phyloP scores from a whole-genome alignment of 139 green algal species.

The Tetradesmus lagerheimii region DNA sequence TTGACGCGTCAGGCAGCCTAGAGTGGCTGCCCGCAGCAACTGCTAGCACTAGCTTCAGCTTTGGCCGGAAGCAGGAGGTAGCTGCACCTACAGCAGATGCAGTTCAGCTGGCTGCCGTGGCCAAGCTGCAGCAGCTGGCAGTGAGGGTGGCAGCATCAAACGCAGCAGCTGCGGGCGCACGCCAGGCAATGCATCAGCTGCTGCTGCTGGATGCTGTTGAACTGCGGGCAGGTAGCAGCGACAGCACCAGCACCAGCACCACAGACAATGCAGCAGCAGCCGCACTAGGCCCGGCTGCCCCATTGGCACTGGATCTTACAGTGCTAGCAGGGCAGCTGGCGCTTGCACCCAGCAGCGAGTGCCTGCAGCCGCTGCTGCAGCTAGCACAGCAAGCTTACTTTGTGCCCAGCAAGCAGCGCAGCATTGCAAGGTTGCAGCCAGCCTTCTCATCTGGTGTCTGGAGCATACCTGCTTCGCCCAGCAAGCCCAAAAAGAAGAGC shows the following conservation, averaged over 20 bases:
- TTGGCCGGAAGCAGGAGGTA: neutral
- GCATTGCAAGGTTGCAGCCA: neutral
- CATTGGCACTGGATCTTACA: neutral
- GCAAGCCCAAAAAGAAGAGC: neutral
- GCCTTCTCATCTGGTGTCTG: neutral
- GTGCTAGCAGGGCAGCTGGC: neutral
- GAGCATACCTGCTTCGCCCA: neutral
- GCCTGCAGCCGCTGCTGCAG: neutral
- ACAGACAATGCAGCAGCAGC: neutral
- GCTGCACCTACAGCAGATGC: neutral
- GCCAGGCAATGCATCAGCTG: conserved; percentile 29
- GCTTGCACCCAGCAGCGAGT: neutral
- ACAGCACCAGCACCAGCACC: neutral
- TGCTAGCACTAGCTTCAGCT: neutral
- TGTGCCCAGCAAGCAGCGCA: neutral
- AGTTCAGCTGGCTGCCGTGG: neutral
- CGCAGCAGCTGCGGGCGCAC: neutral
- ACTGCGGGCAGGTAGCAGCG: neutral
- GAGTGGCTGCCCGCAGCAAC: neutral
- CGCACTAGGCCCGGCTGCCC: conserved; percentile 3
- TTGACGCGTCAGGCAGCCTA: neutral
- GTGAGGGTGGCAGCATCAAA: neutral
- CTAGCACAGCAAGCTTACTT: conserved; percentile 16
- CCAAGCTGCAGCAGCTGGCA: conserved; percentile 15
- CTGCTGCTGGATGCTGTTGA: conserved; percentile 4